A percentile compares a stretch with the other conserved stretches of the same genome.
These are phyloP conservation scores for Colletotrichum endophyticum DNA, from an alignment of 2,329 filamentous ascomycete genomes.

Conservation along the genomic window DNA sequence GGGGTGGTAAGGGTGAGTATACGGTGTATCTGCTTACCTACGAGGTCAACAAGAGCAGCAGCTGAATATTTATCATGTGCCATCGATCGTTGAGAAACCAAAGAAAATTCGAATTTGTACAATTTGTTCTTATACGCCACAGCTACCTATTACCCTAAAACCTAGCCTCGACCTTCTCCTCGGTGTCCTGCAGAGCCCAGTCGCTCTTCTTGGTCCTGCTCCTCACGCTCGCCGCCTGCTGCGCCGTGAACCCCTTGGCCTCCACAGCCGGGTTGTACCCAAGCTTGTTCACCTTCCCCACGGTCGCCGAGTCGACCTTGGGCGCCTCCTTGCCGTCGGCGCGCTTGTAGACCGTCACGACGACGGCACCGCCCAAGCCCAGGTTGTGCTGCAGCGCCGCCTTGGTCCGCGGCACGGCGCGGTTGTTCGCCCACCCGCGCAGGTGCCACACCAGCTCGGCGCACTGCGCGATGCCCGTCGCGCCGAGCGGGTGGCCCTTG, in stretches of 20 bases:
- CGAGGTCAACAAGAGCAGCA: background rate
- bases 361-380: conserved; percentile 87
- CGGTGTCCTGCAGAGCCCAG: conserved; percentile 77
- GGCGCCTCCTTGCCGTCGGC: conserved; percentile 74
- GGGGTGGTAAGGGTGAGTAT: background rate
- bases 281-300: conserved; percentile 70
- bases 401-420: conserved; percentile 70
- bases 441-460: conserved; percentile 96
- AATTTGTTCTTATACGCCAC: background rate
- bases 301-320: conserved; percentile 63
- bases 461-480: conserved; percentile 94
- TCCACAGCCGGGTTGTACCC: conserved; percentile 93
- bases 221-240: conserved; percentile 74
- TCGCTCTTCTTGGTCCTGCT: conserved; percentile 69
- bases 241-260: conserved; percentile 85
- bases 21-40: background rate
- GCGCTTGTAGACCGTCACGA: conserved; percentile 87
- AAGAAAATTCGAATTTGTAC: background rate
- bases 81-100: background rate
- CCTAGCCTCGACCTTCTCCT: conserved; percentile 43
- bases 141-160: conserved; percentile 27
- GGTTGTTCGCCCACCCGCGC: conserved; percentile 94
- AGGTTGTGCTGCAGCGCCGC: conserved; percentile 91
- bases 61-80: background rate
- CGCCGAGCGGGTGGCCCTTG: conserved; percentile 93